phyloP scores from a whole-genome alignment of 495 filamentous ascomycete species.

The Penicillium diatomitis region DNA sequence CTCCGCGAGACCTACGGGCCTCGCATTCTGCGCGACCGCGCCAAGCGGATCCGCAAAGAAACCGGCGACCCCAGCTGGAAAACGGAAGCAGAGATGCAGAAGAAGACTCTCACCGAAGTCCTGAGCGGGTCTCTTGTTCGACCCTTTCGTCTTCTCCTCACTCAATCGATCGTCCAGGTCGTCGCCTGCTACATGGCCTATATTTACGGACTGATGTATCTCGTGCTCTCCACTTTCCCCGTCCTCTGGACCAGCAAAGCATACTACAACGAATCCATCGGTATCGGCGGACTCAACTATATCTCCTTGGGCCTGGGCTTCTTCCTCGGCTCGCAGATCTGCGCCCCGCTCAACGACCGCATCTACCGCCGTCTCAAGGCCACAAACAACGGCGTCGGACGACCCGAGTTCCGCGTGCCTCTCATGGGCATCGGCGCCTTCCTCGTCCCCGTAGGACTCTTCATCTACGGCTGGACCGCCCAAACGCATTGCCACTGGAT shows the following conservation, averaged over 20 bases:
- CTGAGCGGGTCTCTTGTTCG: conserved; percentile 41
- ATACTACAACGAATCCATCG: conserved; percentile 51
- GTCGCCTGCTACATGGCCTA: conserved; percentile 58
- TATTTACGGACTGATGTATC: conserved; percentile 64
- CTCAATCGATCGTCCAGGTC: conserved; percentile 51
- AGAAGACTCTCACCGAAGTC: conserved; percentile 32
- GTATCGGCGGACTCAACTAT: conserved; percentile 60
- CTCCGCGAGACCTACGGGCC: conserved; percentile 66
- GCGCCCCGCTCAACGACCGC: conserved; percentile 53
- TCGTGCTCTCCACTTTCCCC: conserved; percentile 62
- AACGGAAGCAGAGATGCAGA: conserved; percentile 52
- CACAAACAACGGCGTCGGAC: conserved; percentile 45
- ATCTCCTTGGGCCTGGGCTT: conserved; percentile 64
- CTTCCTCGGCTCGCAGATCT: conserved; percentile 54
- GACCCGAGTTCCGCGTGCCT: conserved; percentile 61
- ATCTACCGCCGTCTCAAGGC: conserved; percentile 56
- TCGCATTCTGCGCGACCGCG: conserved; percentile 48
- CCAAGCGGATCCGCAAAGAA: conserved; percentile 47
- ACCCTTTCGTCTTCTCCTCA: conserved; percentile 49
- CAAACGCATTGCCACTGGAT: conserved; percentile 60
- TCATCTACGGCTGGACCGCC: conserved; percentile 66
- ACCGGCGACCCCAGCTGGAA: conserved; percentile 53
- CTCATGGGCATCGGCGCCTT: conserved; percentile 50
- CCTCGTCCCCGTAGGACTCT: conserved; percentile 53
- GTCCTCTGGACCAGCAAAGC: conserved; percentile 43